These are phyloP conservation scores for Kwoniella heveanensis DNA, from an alignment of 768 basidiomycete genomes.

Conservation along the genomic window DNA sequence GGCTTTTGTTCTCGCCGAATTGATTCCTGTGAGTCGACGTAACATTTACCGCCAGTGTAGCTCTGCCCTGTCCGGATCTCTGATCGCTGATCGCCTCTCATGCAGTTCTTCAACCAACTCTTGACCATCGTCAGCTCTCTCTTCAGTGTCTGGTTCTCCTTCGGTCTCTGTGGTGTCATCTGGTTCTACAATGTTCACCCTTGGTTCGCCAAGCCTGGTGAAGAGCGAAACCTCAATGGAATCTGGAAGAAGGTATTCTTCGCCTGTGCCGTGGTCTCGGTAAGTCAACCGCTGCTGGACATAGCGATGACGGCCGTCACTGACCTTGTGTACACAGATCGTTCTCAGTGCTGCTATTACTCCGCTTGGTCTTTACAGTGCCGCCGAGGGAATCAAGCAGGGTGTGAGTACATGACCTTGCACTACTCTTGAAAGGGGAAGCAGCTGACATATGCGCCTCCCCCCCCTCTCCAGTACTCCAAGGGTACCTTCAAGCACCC, in stretches of 20 bases:
- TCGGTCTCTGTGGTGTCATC: conserved; percentile 33
- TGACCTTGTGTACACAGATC: conserved; percentile 21
- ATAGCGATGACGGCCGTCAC: not conserved
- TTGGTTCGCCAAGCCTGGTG: conserved; percentile 18
- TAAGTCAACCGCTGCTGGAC: conserved; percentile 4
- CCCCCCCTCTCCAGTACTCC: too few relatives aligned
- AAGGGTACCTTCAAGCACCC: conserved; percentile 37
- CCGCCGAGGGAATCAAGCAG: conserved; percentile 31
- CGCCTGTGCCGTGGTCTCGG: conserved; percentile 9
- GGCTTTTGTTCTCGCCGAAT: conserved; percentile 36
- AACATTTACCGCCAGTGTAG: too few relatives aligned
- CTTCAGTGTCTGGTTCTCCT: conserved; percentile 42
- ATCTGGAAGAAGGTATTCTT: conserved; percentile 9
- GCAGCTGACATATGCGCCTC: too few relatives aligned
- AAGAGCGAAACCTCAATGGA: conserved; percentile 7
- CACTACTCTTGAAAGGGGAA: too few relatives aligned
- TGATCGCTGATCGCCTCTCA: not conserved
- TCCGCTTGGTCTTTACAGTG: conserved; percentile 41
- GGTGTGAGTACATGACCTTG: conserved; percentile 19
- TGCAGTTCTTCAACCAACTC: conserved; percentile 43
- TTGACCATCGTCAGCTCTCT: conserved; percentile 42
- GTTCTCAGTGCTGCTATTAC: conserved; percentile 32
- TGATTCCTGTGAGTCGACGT: conserved; percentile 31
- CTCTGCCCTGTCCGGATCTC: too few relatives aligned
- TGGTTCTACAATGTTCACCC: conserved; percentile 34